Evolutionary conservation across 768 basidiomycete species (phyloP).

Genomic region (Russula foetens): DNA sequence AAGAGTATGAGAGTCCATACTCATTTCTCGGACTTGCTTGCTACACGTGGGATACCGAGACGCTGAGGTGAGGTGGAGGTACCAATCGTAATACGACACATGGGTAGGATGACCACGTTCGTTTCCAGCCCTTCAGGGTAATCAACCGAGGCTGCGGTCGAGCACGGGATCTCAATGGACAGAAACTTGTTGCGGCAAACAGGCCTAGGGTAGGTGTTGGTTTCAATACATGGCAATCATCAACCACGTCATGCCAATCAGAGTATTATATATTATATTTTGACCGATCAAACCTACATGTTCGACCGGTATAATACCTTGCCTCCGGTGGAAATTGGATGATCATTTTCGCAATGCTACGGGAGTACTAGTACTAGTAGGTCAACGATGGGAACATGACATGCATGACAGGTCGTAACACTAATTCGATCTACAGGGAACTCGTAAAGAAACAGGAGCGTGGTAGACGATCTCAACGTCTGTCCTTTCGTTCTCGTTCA

Average conservation of each 20-base stretch:
- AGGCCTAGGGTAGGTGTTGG: background rate
- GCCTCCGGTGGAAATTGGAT: constrained; percentile 7
- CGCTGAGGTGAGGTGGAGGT: background rate
- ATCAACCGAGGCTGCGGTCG: background rate
- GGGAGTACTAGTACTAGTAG: background rate
- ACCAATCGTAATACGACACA: background rate
- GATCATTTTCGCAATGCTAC: background rate
- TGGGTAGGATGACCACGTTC: background rate
- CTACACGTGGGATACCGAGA: background rate
- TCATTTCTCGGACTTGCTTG: background rate
- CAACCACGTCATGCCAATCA: background rate
- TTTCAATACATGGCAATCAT: background rate
- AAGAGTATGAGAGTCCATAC: background rate
- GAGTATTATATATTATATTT: too few relatives aligned
- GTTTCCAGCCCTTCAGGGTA: background rate
- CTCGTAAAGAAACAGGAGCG: background rate
- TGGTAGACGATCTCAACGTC: background rate
- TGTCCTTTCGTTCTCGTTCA: background rate
- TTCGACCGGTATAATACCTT: background rate
- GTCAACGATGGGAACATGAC: background rate
- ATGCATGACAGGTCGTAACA: background rate
- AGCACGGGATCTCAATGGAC: background rate
- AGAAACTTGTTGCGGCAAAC: background rate
- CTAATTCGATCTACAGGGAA: background rate
- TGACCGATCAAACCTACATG: background rate